Evolutionary conservation across 495 filamentous ascomycete species (phyloP).

Genomic region (Chaetomium cochliodes): DNA sequence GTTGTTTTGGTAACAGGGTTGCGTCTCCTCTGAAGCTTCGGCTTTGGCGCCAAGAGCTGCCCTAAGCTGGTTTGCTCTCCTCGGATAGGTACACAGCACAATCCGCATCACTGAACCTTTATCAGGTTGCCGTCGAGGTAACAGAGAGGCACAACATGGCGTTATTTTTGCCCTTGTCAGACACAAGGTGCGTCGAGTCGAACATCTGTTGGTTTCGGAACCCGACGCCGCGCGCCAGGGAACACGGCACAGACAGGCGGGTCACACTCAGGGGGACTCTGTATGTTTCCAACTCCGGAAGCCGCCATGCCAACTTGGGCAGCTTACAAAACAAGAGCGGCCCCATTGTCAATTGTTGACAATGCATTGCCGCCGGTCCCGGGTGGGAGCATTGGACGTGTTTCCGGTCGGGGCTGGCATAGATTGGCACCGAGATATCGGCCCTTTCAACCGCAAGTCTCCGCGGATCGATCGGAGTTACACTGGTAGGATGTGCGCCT

Average conservation of each 20-base stretch:
- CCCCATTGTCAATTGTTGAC: not conserved
- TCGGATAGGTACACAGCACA: not conserved
- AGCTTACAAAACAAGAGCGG: slow-evolving; percentile 5
- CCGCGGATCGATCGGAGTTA: slow-evolving; percentile 25
- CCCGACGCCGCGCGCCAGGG: slow-evolving; percentile 16
- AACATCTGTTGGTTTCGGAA: slow-evolving; percentile 25
- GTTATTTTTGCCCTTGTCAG: slow-evolving; percentile 14
- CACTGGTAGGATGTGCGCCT: not conserved
- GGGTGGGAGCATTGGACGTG: too few species aligned
- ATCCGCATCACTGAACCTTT: not conserved
- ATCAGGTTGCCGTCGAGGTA: not conserved
- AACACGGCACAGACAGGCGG: slow-evolving; percentile 20
- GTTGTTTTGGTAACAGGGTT: slow-evolving; percentile 4
- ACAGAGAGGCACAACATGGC: not conserved
- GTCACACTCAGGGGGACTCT: not conserved
- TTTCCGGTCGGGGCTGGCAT: not conserved
- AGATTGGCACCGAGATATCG: not conserved
- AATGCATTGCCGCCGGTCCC: not conserved
- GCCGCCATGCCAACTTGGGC: slow-evolving; percentile 1
- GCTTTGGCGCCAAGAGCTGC: slow-evolving; percentile 9
- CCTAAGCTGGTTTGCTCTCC: not conserved
- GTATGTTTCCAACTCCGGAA: slow-evolving; percentile 9
- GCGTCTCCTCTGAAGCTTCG: slow-evolving; percentile 11
- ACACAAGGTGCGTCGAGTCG: slow-evolving; percentile 20
- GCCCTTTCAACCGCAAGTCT: slow-evolving; percentile 13